phyloP scores from a whole-genome alignment of 495 filamentous ascomycete genomes.

The Cairneyella variabilis region DNA sequence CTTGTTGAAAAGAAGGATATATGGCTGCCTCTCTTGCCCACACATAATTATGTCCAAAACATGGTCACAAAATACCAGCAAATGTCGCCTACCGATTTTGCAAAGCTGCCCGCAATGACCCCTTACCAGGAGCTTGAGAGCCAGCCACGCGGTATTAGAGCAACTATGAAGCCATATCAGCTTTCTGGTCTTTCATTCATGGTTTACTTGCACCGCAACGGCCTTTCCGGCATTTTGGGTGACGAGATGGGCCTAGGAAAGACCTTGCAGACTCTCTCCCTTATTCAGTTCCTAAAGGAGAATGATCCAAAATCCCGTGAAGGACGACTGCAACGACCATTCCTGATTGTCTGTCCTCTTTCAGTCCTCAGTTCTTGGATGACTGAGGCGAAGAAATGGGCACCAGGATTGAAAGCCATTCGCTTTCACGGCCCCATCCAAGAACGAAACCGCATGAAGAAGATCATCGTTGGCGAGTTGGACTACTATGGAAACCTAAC shows the following conservation, averaged over 20 bases:
- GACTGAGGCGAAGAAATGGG: slow-evolving; percentile 54
- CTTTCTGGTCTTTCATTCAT: slow-evolving; percentile 59
- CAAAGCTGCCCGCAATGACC: slow-evolving; percentile 21
- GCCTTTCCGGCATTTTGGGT: slow-evolving; percentile 71
- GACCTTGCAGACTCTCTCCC: slow-evolving; percentile 81
- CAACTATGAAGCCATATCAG: slow-evolving; percentile 61
- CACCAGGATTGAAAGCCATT: slow-evolving; percentile 50
- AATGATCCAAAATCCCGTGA: slow-evolving; percentile 52
- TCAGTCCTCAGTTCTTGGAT: slow-evolving; percentile 93
- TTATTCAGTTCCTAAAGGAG: slow-evolving; percentile 64
- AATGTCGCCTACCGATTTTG: slow-evolving; percentile 15
- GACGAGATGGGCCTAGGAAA: slow-evolving; percentile 97
- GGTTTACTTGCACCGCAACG: slow-evolving; percentile 53
- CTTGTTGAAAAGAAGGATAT: slow-evolving; percentile 46
- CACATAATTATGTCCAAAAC: slow-evolving; percentile 48
- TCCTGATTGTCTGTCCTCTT: slow-evolving; percentile 75
- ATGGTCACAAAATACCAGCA: slow-evolving; percentile 31
- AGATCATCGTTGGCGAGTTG: slow-evolving; percentile 37
- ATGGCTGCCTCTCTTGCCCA: slow-evolving; percentile 51
- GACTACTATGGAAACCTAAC: slow-evolving; percentile 40
- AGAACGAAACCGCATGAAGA: slow-evolving; percentile 48
- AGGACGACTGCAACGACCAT: slow-evolving; percentile 22
- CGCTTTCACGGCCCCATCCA: slow-evolving; percentile 52
- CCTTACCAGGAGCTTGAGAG: slow-evolving; percentile 43
- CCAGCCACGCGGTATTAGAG: slow-evolving; percentile 46